A percentile compares a stretch with the other conserved stretches of the same genome.
Evolutionary conservation across 2,329 filamentous ascomycete genomes (phyloP).

Genomic region (Diplodia scrobiculata): DNA sequence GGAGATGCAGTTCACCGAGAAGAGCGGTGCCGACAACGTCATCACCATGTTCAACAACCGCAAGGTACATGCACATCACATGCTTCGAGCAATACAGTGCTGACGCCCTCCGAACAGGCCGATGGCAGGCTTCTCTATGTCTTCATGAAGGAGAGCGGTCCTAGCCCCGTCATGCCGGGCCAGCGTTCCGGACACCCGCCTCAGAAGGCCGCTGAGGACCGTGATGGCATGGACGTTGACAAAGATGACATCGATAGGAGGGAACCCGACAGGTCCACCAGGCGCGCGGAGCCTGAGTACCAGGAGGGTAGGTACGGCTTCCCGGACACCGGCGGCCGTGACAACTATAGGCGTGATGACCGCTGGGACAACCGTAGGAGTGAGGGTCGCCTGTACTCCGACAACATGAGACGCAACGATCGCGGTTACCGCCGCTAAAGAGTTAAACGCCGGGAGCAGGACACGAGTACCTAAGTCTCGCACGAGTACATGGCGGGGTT

Average conservation of each 20-base stretch:
- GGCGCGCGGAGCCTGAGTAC: conserved; percentile 42
- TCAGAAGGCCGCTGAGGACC: conserved; percentile 31
- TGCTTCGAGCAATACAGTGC: background rate
- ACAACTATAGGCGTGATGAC: conserved; percentile 27
- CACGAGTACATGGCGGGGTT: background rate
- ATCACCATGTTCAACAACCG: conserved; percentile 72
- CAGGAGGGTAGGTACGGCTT: conserved; percentile 52
- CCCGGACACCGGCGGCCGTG: conserved; percentile 15
- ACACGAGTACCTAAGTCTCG: background rate
- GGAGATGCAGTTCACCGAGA: conserved; percentile 73
- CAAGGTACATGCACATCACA: conserved; percentile 1
- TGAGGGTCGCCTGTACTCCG: conserved; percentile 24
- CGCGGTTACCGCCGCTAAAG: conserved; percentile 26
- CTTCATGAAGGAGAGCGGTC: conserved; percentile 61
- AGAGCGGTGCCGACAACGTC: conserved; percentile 71
- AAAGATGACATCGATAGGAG: conserved; percentile 32
- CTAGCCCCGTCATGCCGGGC: conserved; percentile 34
- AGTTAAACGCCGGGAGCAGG: background rate
- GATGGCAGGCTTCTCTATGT: conserved; percentile 74
- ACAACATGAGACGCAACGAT: conserved; percentile 26
- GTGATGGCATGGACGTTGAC: conserved; percentile 52
- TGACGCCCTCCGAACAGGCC: conserved; percentile 54
- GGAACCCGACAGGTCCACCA: conserved; percentile 34
- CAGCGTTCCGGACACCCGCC: conserved; percentile 29
- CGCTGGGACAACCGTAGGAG: conserved; percentile 21